Evolutionary conservation across 1,284 basidiomycete species (phyloP), one percentile per base, ranked within the genome.

Genomic region (Singerocomus inundabilis): DNA sequence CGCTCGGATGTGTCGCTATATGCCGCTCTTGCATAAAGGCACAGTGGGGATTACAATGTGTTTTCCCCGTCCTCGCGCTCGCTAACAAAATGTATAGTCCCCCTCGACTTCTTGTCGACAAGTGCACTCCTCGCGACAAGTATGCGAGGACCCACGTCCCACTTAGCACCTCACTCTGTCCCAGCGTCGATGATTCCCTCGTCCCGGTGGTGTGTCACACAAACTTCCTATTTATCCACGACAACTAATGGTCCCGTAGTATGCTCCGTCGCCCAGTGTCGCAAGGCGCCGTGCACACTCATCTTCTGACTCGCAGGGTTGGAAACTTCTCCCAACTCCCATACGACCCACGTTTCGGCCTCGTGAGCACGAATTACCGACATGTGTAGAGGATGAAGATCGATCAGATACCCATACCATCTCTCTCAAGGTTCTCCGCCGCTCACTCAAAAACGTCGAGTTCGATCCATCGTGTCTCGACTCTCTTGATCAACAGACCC

Each of bases 391-490:
- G 48, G 66, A 69, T 28, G 67, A 64, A 10, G 54, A 60, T 38
- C 52, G 39, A 15, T 48, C 55, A 9, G 66, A 69, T 13, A 49
- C 58, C 0, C 61, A 56, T 7, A 67, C 64, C 16, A 29, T 64
- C 44, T 54, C 58, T 15, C 55, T 70, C 47, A 67, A 61, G n/a
- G 66, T 70, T 7, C 59, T 66, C 38, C 61, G 64, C 13, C 64
- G 64, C 36, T 69, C 64, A 15, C 57, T 66, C 25, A 66, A 52
- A 44, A 64, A 66, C 46, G 63, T 66, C 50, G 64, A 66, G 48
- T 70, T 66, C 34, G 64, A 66, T 53, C 61, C 64, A 16, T 50
- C 68, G 2, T 66, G 68, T 52, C 66, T 66, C 21, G 64, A 66
- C 44, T 64, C 63, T 28, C 66, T 66, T 15, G 68, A 66, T 51